Evolutionary conservation across 108 stramenopile species (phyloP).

Genomic region (Skeletonema grethae): DNA sequence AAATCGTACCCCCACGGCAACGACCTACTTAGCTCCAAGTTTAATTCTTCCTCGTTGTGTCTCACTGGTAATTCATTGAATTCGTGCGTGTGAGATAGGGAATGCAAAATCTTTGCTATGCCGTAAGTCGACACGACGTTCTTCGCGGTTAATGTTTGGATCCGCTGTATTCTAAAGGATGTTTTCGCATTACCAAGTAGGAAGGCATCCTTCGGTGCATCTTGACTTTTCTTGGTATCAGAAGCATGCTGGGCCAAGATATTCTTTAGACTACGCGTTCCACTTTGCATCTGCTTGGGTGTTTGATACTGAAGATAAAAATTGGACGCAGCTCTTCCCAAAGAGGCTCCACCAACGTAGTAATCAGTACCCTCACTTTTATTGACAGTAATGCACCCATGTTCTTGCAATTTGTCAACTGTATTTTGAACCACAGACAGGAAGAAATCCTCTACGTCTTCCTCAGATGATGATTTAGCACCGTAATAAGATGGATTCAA

Average conservation of each 20-base stretch:
- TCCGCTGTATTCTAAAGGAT: constrained; percentile 1
- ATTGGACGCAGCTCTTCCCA: constrained; percentile 86
- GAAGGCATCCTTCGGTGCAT: constrained; percentile 7
- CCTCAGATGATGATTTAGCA: constrained; percentile 53
- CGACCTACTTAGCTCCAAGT: constrained; percentile 85
- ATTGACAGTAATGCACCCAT: constrained; percentile 72
- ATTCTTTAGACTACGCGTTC: constrained; percentile 51
- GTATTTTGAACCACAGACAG: constrained; percentile 59
- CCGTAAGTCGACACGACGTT: constrained; percentile 34
- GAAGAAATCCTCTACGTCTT: constrained; percentile 74
- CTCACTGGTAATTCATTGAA: constrained; percentile 97
- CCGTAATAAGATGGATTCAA: constrained; percentile 97
- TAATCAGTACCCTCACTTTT: constrained; percentile 53
- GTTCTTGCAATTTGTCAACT: constrained; percentile 65
- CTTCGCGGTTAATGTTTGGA: constrained; percentile 17
- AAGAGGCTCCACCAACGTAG: constrained; percentile 51
- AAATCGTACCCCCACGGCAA: constrained; percentile 85
- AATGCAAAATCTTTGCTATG: constrained; percentile 68
- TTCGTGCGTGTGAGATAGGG: constrained; percentile 85
- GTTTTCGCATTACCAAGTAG: constrained; percentile 16
- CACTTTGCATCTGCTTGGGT: constrained; percentile 78
- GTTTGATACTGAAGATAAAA: constrained; percentile 92
- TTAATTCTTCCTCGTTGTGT: constrained; percentile 97
- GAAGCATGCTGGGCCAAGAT: constrained; percentile 31
- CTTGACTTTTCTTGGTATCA: constrained; percentile 10